These are phyloP conservation scores for Trametes elegans DNA, from an alignment of 768 basidiomycete genomes.

Conservation along the genomic window DNA sequence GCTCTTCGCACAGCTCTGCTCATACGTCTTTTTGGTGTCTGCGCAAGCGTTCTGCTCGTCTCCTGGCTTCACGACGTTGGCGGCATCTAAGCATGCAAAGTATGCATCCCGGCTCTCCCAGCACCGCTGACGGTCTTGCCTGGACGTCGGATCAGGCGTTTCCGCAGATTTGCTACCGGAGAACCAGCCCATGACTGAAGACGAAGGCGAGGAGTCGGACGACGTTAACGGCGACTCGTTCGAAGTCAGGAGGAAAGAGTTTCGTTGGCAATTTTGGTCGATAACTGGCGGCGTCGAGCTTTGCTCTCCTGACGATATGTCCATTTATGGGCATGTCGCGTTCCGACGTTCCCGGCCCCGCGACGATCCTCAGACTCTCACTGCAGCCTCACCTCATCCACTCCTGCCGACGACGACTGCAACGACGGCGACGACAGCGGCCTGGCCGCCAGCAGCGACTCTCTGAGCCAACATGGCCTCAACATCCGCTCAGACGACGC, in stretches of 20 bases:
- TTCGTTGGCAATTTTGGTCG: neutral
- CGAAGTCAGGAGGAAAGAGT: neutral
- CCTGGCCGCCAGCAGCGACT: too few species aligned
- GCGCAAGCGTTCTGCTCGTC: conserved; percentile 64
- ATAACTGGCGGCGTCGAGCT: too few species aligned
- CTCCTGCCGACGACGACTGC: neutral
- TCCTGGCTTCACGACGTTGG: conserved; percentile 68
- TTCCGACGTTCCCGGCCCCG: neutral
- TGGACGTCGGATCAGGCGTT: conserved; percentile 41
- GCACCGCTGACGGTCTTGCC: conserved; percentile 75
- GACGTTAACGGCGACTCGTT: too few species aligned
- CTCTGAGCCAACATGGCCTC: conserved; percentile 21
- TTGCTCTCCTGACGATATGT: too few species aligned
- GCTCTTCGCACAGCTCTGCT: conserved; percentile 78
- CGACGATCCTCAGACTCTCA: neutral
- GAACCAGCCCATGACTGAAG: conserved; percentile 36
- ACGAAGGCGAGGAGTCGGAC: neutral
- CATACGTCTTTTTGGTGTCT: conserved; percentile 56
- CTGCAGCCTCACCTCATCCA: neutral
- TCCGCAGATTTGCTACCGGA: conserved; percentile 35
- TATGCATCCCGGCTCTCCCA: conserved; percentile 86
- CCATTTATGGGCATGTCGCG: neutral
- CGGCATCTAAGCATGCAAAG: conserved; percentile 77
- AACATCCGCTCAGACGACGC: conserved; percentile 26
- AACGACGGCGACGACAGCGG: neutral